Evolutionary conservation across 176 grass and related monocot genomes (phyloP), one percentile per base, ranked within the genome.

Genomic region (Zea luxurians): DNA sequence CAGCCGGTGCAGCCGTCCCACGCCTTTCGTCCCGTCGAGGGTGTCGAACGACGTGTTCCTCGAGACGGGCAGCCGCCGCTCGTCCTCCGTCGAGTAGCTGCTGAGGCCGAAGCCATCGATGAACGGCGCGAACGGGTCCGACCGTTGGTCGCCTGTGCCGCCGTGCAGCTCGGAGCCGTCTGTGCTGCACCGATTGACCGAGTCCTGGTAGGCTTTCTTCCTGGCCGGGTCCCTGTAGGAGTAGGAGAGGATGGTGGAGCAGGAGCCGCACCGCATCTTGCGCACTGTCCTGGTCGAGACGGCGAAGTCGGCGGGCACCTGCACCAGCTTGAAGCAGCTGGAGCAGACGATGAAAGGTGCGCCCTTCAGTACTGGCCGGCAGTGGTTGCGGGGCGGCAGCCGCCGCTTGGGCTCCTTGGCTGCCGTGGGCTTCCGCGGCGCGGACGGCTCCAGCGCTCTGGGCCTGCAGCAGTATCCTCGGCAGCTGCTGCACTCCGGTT

Each of bases 271-370:
- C 50, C 81, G 83, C 71, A 95, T 86, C 78, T 82, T 90, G 71
- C 83, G 81, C 82, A 93, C 48, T 36, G 34, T 80, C 81, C 47
- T 89, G 76, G 42, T 83, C n/a, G 89, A 53, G 37, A 85, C 44
- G 48, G 83, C 77, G 68, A 99, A 91, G 77, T 92, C 86, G 5
- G 82, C 71, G 11, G 96, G 92, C 52, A 99, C 68, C 82, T 92
- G 87, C 6, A 99, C 83, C 41, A 99, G 75, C 62, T 27, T 57
- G 78, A 91, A 91, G 83, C 96, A 99, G 80, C 50, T 78, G 62
- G 87, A 86, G 84, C 96, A 99, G 73, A 99, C 53, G 76, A 99
- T 85, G 75, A 99, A 99, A 38, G 96, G 96, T 48, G 96, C 89
- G 37, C 96, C 96, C 13, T 89, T 85, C 35, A 99, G 81, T 18